Evolutionary conservation across 495 filamentous ascomycete genomes (phyloP), one percentile per base, ranked within the genome.

Genomic region (Massariosphaeria phaeospora): DNA sequence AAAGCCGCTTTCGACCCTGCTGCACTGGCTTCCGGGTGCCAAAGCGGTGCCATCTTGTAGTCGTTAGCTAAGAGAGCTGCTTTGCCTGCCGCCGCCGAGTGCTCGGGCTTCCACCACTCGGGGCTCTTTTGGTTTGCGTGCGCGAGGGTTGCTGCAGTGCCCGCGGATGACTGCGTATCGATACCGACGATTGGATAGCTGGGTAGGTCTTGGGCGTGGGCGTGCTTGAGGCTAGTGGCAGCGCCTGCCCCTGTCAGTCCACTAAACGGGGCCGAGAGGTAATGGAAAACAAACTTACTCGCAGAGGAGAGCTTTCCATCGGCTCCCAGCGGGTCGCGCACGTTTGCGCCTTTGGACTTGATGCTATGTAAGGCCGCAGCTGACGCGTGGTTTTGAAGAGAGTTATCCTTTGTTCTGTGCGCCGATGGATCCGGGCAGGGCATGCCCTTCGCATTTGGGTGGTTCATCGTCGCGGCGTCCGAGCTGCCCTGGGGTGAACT

Each of bases 1-100:
- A 86, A 58, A 0, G 89, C 89, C 18, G 89, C 89, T 55, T 85
- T 88, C 8, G 84, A 78, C 27, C 84, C 84, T 41, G 82, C 76
- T 4, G 77, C 65, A 58, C 78, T 86, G 39, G 71, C 63, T 53
- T 78, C 75, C 20, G 76, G 72, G 39, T 81, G 73, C 68, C 75
- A 73, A 61, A 78, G 64, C 9, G 76, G 64, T 40, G 79, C 75
- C 35, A 78, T 69, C 69, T 77, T 79, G 65, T 82, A 81, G 66
- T 91, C 83, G 61, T 83, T 82, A 11, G 84, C 86, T 38, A 81
- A 70, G 18, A 79, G 63, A 13, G 86, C 85, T 17, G 88, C 86
- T 31, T 81, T 79, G 51, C 81, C 82, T 39, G 86, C 85, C 24
- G 82, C 78, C 21, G 79, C 66, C 15, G 79, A 79, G 30, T 74